These are phyloP conservation scores for Pichia sp. DNA, from an alignment of 1,139 yeast genomes.

Conservation along the genomic window DNA sequence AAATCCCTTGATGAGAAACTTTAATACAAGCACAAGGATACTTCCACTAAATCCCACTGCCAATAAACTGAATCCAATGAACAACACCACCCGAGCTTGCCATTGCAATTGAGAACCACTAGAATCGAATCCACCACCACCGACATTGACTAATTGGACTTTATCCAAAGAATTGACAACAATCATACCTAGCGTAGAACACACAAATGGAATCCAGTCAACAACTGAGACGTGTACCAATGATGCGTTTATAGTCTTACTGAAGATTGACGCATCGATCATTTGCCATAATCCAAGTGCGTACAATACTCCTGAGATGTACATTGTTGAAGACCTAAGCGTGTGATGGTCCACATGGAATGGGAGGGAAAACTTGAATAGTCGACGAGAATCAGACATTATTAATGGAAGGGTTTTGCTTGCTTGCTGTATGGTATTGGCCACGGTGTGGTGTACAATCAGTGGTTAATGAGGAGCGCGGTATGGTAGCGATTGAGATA, in stretches of 20 bases:
- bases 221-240: constrained; percentile 80
- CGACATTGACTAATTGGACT: constrained; percentile 54
- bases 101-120: constrained; percentile 55
- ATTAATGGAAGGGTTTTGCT: no score
- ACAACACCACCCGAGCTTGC: constrained; percentile 88
- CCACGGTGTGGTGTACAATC: no score
- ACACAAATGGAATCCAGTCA: constrained; percentile 92
- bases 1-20: constrained; percentile 73
- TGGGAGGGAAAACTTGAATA: constrained; percentile 48
- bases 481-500: no score
- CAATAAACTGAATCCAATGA: constrained; percentile 83
- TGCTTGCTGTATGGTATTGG: no score
- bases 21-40: constrained; percentile 76
- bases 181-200: constrained; percentile 85
- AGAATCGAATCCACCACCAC: constrained; percentile 29
- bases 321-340: constrained; percentile 69
- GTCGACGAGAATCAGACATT: constrained; percentile 16
- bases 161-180: constrained; percentile 91
- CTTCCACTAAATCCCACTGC: constrained; percentile 96
- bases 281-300: constrained; percentile 88
- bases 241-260: constrained; percentile 80
- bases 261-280: constrained; percentile 81
- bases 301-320: constrained; percentile 67
- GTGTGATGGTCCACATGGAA: constrained; percentile 56
- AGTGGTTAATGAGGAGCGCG: no score